Percentiles rank a stretch among this genome's conserved stretches.
phyloP scores from a whole-genome alignment of 2,329 filamentous ascomycete species.

The Pestalotiopsis fici region DNA sequence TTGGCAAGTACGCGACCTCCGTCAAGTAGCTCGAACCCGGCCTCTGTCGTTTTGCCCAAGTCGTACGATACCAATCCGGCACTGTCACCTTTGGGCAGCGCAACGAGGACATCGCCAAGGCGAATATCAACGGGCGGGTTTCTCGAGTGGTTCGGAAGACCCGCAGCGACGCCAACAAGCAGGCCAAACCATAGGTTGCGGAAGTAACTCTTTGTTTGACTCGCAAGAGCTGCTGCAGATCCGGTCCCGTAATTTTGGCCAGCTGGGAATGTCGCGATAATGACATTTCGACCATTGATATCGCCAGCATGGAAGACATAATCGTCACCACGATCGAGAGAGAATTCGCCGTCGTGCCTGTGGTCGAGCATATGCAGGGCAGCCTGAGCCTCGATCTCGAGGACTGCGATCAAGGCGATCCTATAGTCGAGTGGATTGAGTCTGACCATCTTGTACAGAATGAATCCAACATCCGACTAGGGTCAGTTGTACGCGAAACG shows the following conservation, averaged over 20 bases:
- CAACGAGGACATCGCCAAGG: slow-evolving; percentile 38
- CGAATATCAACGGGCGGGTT: slow-evolving; percentile 33
- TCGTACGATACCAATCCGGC: slow-evolving; percentile 32
- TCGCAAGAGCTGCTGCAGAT: slow-evolving; percentile 33
- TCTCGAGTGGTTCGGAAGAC: slow-evolving; percentile 27
- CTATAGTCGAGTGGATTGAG: slow-evolving; percentile 25
- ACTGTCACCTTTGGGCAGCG: slow-evolving; percentile 20
- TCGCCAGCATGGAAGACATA: slow-evolving; percentile 37
- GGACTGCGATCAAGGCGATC: slow-evolving; percentile 37
- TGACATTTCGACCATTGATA: slow-evolving; percentile 34
- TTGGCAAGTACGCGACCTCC: slow-evolving; percentile 23
- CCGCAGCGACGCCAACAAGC: slow-evolving; percentile 36
- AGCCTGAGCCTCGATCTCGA: slow-evolving; percentile 35
- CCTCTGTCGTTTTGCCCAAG: slow-evolving; percentile 31
- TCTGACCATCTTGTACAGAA: neutral
- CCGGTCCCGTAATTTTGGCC: slow-evolving; percentile 35
- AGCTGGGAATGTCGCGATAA: slow-evolving; percentile 33
- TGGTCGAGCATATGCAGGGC: slow-evolving; percentile 32
- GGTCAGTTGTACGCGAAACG: too few relatives aligned
- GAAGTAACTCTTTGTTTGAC: slow-evolving; percentile 34
- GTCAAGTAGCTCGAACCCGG: slow-evolving; percentile 26
- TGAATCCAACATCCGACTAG: too few relatives aligned
- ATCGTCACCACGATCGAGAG: slow-evolving; percentile 30
- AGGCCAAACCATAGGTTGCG: slow-evolving; percentile 37
- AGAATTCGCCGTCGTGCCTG: slow-evolving; percentile 32